A percentile compares a stretch with the other conserved stretches of the same genome.
Evolutionary conservation across 164 flowering plant species (phyloP).

Genomic region (Cinnamomum chago): DNA sequence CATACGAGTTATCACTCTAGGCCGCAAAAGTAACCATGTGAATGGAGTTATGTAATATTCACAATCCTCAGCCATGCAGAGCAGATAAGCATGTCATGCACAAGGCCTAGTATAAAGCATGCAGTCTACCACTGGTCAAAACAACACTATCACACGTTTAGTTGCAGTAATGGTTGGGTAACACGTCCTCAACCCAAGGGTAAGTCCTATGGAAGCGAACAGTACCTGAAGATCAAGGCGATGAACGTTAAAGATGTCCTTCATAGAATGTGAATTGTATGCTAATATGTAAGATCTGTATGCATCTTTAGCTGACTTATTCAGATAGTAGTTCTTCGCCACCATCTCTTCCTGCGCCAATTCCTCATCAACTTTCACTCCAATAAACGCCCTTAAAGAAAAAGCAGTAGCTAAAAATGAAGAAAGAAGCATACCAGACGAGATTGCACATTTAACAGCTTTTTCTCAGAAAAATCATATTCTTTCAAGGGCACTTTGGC

Average conservation of each 20-base stretch:
- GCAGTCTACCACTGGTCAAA: too few relatives aligned
- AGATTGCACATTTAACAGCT: constrained; percentile 75
- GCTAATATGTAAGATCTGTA: constrained; percentile 81
- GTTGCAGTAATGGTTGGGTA: too few relatives aligned
- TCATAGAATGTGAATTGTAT: constrained; percentile 89
- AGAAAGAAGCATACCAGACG: constrained; percentile 49
- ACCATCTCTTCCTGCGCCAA: constrained; percentile 73
- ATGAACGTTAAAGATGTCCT: constrained; percentile 87
- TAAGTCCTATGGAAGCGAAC: too few relatives aligned
- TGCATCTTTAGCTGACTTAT: constrained; percentile 89
- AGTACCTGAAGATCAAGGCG: constrained; percentile 80
- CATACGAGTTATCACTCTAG: too few relatives aligned
- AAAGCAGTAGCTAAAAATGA: neutral
- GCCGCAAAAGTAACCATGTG: too few relatives aligned
- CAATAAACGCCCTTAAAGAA: neutral
- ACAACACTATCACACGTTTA: too few relatives aligned
- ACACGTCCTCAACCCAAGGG: too few relatives aligned
- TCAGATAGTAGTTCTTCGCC: constrained; percentile 57
- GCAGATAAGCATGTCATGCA: too few relatives aligned
- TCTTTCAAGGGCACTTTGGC: constrained; percentile 86
- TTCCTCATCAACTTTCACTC: neutral
- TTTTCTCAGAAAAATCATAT: constrained; percentile 65
- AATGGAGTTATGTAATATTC: too few relatives aligned
- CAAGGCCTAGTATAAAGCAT: too few relatives aligned
- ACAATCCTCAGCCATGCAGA: too few relatives aligned